A percentile compares a stretch with the other conserved stretches of the same genome.
Evolutionary conservation across 169 alveolate species (phyloP).

Genomic region (Toxoplasma gondii): DNA sequence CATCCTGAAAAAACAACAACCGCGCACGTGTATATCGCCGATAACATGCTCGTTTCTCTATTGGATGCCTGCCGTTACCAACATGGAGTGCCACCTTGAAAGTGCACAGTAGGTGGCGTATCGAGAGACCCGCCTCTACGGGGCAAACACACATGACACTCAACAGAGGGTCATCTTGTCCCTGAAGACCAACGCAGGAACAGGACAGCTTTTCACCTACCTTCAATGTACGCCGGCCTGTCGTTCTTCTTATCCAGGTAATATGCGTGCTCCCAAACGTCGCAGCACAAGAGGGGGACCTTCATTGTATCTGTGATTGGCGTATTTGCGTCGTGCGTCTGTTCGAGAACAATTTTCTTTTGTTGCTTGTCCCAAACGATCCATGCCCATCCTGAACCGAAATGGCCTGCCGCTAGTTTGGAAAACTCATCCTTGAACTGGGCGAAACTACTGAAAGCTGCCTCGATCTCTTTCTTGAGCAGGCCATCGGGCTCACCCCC

Average conservation of each 20-base stretch:
- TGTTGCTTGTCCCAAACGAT: constrained; percentile 88
- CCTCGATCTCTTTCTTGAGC: constrained; percentile 82
- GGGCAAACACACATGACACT: background rate
- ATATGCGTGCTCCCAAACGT: constrained; percentile 95
- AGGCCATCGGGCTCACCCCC: constrained; percentile 90
- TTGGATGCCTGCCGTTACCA: too few species aligned
- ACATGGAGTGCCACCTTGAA: background rate
- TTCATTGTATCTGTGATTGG: constrained; percentile 64
- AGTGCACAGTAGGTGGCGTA: background rate
- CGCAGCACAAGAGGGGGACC: constrained; percentile 85
- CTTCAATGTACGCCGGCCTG: constrained; percentile 75
- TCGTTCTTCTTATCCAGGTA: constrained; percentile 87
- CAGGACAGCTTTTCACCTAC: constrained; percentile 1
- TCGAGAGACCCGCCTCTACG: background rate
- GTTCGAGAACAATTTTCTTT: constrained; percentile 87
- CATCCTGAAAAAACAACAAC: constrained; percentile 70
- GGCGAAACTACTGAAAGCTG: constrained; percentile 87
- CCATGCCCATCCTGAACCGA: constrained; percentile 99
- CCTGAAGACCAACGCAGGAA: too few species aligned
- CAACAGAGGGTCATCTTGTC: background rate
- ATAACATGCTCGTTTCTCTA: background rate
- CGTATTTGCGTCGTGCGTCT: constrained; percentile 66
- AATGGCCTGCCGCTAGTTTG: constrained; percentile 85
- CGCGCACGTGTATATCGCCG: background rate
- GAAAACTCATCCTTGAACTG: constrained; percentile 86